Conservation (phyloP, 108 stramenopile genomes). For the Cyclotella kingstonii region DNA sequence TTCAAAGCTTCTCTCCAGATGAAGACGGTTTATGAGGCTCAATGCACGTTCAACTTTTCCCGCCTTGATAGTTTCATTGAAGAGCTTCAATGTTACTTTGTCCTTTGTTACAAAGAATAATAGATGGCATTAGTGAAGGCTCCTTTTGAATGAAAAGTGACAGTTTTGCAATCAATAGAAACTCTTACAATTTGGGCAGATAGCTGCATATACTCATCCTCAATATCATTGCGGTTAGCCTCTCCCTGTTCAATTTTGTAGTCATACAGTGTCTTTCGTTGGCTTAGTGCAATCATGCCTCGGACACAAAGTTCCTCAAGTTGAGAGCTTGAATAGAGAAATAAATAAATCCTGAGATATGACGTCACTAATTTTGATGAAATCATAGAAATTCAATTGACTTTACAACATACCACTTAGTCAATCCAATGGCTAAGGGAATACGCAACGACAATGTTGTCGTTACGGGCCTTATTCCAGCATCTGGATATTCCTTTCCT, state of each 20-base stretch:
- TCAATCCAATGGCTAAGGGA: constrained; percentile 56
- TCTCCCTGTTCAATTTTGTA: constrained; percentile 31
- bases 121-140: neutral
- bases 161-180: neutral
- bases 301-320: constrained; percentile 76
- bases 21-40: constrained; percentile 66
- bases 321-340: no score
- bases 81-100: constrained; percentile 75
- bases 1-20: constrained; percentile 68
- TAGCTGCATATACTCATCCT: constrained; percentile 56
- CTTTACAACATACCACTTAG: constrained; percentile 19
- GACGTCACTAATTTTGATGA: neutral
- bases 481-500: constrained; percentile 75
- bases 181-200: constrained; percentile 67
- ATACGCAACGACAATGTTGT: constrained; percentile 65
- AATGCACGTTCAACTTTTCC: constrained; percentile 73
- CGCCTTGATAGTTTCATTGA: constrained; percentile 52
- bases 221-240: constrained; percentile 47
- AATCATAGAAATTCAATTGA: no score
- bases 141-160: neutral
- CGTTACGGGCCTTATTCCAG: constrained; percentile 72
- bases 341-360: no score
- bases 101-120: constrained; percentile 38
- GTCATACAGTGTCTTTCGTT: constrained; percentile 61
- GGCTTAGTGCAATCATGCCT: constrained; percentile 62